phyloP scores from a whole-genome alignment of 192 early-diverging fungal species.

The Umbelopsis sp. region DNA sequence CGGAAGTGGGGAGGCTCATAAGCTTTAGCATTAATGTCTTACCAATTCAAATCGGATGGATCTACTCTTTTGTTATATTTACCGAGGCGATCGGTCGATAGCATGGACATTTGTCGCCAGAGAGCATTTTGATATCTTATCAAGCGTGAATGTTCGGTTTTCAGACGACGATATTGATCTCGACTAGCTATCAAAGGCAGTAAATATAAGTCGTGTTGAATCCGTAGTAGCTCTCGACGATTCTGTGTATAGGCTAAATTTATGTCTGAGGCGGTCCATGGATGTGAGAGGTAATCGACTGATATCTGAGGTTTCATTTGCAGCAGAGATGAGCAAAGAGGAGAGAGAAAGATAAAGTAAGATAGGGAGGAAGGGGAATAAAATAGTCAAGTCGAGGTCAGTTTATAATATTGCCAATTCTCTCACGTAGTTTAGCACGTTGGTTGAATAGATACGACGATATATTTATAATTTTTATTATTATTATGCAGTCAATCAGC shows the following conservation, averaged over 20 bases:
- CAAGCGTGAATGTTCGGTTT: constrained; percentile 25
- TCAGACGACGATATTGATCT: constrained; percentile 12
- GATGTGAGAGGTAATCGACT: constrained; percentile 8
- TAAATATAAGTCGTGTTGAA: not conserved
- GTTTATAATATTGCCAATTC: constrained; percentile 17
- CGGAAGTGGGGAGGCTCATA: not conserved
- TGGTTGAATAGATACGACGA: not conserved
- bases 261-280: not conserved
- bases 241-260: not conserved
- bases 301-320: constrained; percentile 16
- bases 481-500: not conserved
- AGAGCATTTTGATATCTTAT: constrained; percentile 40
- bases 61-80: constrained; percentile 24
- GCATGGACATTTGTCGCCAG: constrained; percentile 42
- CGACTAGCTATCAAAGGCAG: not conserved
- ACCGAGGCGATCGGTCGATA: constrained; percentile 26
- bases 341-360: not conserved
- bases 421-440: not conserved
- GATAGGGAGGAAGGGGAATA: not conserved
- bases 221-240: not conserved
- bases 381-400: not conserved
- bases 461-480: not conserved
- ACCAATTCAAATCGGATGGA: constrained; percentile 42
- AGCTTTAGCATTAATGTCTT: not conserved
- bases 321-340: not conserved